Evolutionary conservation across 2,329 filamentous ascomycete genomes (phyloP).

Genomic region (Phialemoniopsis sp.): DNA sequence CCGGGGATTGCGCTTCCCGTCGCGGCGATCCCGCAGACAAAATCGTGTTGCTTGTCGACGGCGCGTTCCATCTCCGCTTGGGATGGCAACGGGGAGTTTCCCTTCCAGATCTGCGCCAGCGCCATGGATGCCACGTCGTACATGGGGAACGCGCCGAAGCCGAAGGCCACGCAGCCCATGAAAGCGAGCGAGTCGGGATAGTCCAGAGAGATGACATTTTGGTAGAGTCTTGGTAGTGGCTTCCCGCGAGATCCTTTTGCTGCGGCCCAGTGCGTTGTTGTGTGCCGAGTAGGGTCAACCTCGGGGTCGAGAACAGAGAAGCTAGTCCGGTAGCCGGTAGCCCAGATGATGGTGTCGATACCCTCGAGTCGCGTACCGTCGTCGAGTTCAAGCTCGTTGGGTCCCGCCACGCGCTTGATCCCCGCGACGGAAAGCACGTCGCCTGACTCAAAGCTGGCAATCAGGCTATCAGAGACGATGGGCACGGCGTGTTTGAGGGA

Average conservation of each 20-base stretch:
- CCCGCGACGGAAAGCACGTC: constrained; percentile 18
- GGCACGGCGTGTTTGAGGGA: constrained; percentile 11
- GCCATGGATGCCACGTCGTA: constrained; percentile 34
- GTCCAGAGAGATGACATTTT: constrained; percentile 35
- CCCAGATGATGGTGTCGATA: constrained; percentile 25
- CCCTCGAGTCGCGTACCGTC: constrained; percentile 23
- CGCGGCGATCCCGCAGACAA: background rate
- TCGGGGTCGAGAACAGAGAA: constrained; percentile 17
- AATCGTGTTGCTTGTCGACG: constrained; percentile 2
- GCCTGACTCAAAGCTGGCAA: constrained; percentile 18
- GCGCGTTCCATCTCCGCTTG: constrained; percentile 20
- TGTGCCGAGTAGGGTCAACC: constrained; percentile 12
- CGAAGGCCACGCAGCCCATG: constrained; percentile 22
- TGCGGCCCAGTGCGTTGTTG: constrained; percentile 12
- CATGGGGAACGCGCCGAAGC: constrained; percentile 21
- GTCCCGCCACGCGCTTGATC: constrained; percentile 20
- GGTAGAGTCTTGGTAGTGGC: constrained; percentile 26
- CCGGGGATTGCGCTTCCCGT: constrained; percentile 2
- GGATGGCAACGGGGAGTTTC: constrained; percentile 25
- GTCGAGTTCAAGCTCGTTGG: constrained; percentile 19
- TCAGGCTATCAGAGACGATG: constrained; percentile 14
- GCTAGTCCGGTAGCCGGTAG: constrained; percentile 19
- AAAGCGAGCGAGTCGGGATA: constrained; percentile 35
- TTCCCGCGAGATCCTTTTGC: constrained; percentile 15
- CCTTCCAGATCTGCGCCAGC: constrained; percentile 33